These are phyloP conservation scores for Dendrocalamus sinicus DNA, from an alignment of 176 grass and related monocot species.

Conservation along the genomic window DNA sequence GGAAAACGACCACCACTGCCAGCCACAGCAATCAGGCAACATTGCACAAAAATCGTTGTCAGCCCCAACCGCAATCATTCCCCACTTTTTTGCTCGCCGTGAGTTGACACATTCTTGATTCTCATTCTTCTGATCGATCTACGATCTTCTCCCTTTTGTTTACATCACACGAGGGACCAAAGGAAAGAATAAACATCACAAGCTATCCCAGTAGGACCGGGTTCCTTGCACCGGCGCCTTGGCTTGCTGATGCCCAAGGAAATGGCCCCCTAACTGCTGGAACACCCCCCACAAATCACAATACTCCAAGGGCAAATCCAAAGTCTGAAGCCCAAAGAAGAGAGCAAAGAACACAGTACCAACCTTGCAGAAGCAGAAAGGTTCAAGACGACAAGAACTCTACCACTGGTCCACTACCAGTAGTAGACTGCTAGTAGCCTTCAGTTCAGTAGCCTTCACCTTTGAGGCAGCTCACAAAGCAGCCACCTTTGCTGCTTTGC, in stretches of 20 bases:
- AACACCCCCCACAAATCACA: not conserved
- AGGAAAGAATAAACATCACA: slow-evolving; percentile 2
- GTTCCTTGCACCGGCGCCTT: not conserved
- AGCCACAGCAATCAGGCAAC: not conserved
- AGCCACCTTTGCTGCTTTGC: slow-evolving; percentile 3
- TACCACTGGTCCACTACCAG: not conserved
- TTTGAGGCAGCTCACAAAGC: not conserved
- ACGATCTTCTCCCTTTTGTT: not conserved
- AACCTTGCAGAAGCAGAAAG: slow-evolving; percentile 32
- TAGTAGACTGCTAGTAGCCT: not conserved
- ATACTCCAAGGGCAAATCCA: slow-evolving; percentile 22
- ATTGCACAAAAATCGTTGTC: not conserved
- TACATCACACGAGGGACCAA: not conserved
- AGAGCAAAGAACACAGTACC: slow-evolving; percentile 36
- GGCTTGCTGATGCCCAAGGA: not conserved
- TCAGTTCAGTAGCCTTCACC: not conserved
- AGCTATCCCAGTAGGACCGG: not conserved
- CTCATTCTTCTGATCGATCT: not conserved
- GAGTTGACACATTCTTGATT: not conserved
- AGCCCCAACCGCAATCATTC: not conserved
- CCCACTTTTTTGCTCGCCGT: not conserved
- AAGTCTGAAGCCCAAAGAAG: not conserved
- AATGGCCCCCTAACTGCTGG: not conserved
- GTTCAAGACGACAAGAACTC: not conserved
- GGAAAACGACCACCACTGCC: not conserved